Base-by-base conservation (phyloP, 75 land plant species). In the Sequoiadendron giganteum region DNA sequence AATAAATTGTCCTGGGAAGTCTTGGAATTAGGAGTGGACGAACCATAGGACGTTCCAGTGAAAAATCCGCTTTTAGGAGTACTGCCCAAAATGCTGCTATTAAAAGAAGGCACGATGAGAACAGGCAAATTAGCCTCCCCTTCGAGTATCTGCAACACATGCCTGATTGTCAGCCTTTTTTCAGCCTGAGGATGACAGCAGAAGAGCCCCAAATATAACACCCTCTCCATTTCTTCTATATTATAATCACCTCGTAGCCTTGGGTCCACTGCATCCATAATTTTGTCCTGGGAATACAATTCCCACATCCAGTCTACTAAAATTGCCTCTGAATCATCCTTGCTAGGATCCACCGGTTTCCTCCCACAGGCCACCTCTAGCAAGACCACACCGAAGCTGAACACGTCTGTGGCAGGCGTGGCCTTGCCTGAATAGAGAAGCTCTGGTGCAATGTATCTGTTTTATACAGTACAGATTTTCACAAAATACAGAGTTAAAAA, bases 311-410 rank as follows among this genome's bases (percentile, higher is more conserved):
- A 89, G 65, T 89, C 92, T 19, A 36, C 52, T 43, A 89, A 43
- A 3, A 47, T 81, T 30, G 73, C 30, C 81, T 88, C 85, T 47
- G 36, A 42, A 1, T 56, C 54, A 10, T 28, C 43, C 8, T 36
- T 58, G 32, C 54, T 10, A 30, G 32, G 25, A 13, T 87, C 85
- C 14, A 91, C 54, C 4, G 92, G 86, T 82, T 92, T 86, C 52
- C 91, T 72, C 42, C 88, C 92, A 10, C 86, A 85, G 13, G 86
- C 92, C 42, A 91, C 91, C 81, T 91, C 92, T 2, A 91, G 73
- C 45, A 79, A 28, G 14, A 89, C 81, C 3, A 49, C 88, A 5
- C 92, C 88, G 65, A 87, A 91, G 83, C 89, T 87, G 82, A 87
- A 89, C 28, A 91, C 91, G 42, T 91, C 92, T 15, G 91, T 83